A percentile compares a stretch with the other conserved stretches of the same genome.
phyloP scores from a whole-genome alignment of 306 rosid genomes.

The Trifolium repens region DNA sequence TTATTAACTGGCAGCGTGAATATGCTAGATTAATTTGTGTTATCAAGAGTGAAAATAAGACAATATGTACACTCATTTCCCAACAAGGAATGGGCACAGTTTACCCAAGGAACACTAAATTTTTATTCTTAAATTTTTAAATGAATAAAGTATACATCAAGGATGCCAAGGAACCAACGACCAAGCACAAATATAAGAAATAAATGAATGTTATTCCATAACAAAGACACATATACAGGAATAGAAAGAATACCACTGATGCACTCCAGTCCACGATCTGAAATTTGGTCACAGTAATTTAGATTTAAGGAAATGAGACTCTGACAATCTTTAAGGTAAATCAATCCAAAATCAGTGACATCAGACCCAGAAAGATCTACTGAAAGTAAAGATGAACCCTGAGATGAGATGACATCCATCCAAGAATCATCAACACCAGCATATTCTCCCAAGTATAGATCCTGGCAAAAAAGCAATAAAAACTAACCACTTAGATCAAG shows the following conservation, averaged over 20 bases:
- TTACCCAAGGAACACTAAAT: slow-evolving; percentile 4
- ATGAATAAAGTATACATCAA: slow-evolving; percentile 10
- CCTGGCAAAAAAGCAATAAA: slow-evolving; percentile 53
- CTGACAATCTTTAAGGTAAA: slow-evolving; percentile 69
- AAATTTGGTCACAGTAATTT: slow-evolving; percentile 81
- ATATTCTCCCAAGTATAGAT: slow-evolving; percentile 81
- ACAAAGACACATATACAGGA: slow-evolving; percentile 4
- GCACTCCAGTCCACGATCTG: slow-evolving; percentile 70
- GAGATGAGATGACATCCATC: slow-evolving; percentile 91
- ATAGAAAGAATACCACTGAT: slow-evolving; percentile 64
- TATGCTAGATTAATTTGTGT: slow-evolving; percentile 7
- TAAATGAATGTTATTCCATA: slow-evolving; percentile 10
- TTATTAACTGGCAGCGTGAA: neutral
- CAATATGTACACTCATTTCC: slow-evolving; percentile 1
- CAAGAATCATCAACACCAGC: slow-evolving; percentile 78
- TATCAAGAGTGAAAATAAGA: slow-evolving; percentile 15
- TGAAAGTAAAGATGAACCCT: slow-evolving; percentile 84
- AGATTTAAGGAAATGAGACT: slow-evolving; percentile 73
- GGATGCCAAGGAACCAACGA: slow-evolving; percentile 31
- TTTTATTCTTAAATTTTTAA: neutral
- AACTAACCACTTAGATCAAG: slow-evolving; percentile 35
- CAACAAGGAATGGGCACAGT: slow-evolving; percentile 18
- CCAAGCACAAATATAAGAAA: slow-evolving; percentile 20
- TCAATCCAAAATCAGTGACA: slow-evolving; percentile 80
- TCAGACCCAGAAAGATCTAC: slow-evolving; percentile 85